Evolutionary conservation across 192 early-diverging fungal species (phyloP).

Genomic region (Coemansia sp.): DNA sequence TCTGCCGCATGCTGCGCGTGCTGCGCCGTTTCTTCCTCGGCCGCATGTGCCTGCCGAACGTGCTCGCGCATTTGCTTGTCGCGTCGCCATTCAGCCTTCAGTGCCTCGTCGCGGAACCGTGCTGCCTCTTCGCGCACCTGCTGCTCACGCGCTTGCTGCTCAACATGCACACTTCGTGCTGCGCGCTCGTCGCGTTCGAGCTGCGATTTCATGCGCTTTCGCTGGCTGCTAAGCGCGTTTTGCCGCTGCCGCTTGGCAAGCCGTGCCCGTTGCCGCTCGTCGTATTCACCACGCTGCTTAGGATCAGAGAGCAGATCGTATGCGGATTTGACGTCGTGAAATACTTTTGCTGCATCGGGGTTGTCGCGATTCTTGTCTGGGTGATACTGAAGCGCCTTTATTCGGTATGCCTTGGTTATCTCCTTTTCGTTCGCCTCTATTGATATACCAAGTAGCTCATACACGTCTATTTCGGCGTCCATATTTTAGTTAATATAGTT

Average conservation of each 20-base stretch:
- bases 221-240: constrained; percentile 22
- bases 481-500: neutral
- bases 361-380: constrained; percentile 83
- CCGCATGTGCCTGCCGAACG: neutral
- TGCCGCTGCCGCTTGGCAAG: constrained; percentile 48
- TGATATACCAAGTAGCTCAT: constrained; percentile 82
- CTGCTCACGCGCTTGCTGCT: constrained; percentile 10
- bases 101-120: constrained; percentile 30
- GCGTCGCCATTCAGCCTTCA: constrained; percentile 17
- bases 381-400: constrained; percentile 82
- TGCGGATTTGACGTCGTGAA: constrained; percentile 39
- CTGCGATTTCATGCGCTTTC: constrained; percentile 50
- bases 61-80: constrained; percentile 41
- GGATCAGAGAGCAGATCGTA: constrained; percentile 39
- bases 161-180: constrained; percentile 14
- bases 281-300: constrained; percentile 24
- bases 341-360: constrained; percentile 24
- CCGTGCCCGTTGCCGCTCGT: constrained; percentile 26
- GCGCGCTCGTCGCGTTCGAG: constrained; percentile 31
- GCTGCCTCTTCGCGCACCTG: constrained; percentile 28
- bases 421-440: constrained; percentile 73
- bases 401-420: constrained; percentile 75
- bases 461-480: constrained; percentile 48
- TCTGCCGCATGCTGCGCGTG: constrained; percentile 9
- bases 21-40: constrained; percentile 8